Evolutionary conservation across 1,284 basidiomycete species (phyloP).

Genomic region (Naganishia sp.): DNA sequence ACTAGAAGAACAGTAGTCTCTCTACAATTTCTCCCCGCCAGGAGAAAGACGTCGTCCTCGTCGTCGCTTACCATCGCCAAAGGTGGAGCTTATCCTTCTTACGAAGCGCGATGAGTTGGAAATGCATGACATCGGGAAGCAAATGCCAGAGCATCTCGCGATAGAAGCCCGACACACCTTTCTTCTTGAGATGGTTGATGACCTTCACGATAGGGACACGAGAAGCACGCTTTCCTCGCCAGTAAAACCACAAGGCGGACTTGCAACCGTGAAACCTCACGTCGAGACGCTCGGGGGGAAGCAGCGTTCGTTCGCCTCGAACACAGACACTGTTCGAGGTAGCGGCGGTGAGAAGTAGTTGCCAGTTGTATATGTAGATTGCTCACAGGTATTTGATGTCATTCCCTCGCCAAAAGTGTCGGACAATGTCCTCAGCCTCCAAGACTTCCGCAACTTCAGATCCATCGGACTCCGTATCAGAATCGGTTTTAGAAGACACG

Average conservation of each 20-base stretch:
- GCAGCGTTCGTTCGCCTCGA: not conserved
- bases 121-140: not conserved
- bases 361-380: not conserved
- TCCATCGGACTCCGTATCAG: not conserved
- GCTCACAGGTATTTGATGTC: slow-evolving; percentile 10
- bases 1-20: not conserved
- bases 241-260: slow-evolving; percentile 2
- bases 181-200: not conserved
- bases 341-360: not conserved
- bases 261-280: not conserved
- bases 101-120: not conserved
- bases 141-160: slow-evolving; percentile 13
- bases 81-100: not conserved
- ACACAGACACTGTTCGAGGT: not conserved
- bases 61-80: not conserved
- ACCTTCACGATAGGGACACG: not conserved
- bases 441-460: not conserved
- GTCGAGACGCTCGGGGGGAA: slow-evolving; percentile 1
- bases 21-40: slow-evolving; percentile 1
- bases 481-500: not conserved
- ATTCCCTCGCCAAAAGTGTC: not conserved
- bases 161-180: not conserved
- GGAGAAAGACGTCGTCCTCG: not conserved
- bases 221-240: not conserved
- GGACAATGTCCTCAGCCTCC: not conserved